Percentiles rank a stretch among this genome's conserved stretches.
These are phyloP conservation scores for Micractinium sp. DNA, from an alignment of 139 green algal genomes.

Conservation along the genomic window DNA sequence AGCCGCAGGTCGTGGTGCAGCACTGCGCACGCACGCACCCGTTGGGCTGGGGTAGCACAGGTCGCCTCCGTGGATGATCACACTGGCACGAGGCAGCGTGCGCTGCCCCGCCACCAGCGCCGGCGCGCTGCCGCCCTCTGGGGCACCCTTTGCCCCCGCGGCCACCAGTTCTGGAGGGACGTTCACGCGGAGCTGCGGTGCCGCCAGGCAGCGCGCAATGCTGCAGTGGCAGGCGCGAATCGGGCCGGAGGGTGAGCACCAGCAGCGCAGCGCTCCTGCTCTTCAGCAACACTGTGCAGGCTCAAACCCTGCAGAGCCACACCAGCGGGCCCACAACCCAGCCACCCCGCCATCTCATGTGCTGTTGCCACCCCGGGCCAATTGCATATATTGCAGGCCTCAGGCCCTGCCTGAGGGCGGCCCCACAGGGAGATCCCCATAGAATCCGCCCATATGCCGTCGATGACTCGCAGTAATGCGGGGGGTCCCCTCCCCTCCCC, in stretches of 20 bases:
- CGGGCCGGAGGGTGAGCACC: neutral
- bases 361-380: no score
- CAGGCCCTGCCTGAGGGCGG: no score
- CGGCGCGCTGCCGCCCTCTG: neutral
- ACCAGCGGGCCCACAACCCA: no score
- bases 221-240: neutral
- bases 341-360: no score
- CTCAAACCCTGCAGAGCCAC: neutral
- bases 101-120: constrained; percentile 16
- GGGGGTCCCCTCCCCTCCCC: no score
- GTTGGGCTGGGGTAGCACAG: constrained; percentile 89
- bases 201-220: constrained; percentile 78
- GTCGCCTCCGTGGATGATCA: constrained; percentile 87
- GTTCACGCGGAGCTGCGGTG: constrained; percentile 52
- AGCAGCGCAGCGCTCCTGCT: neutral
- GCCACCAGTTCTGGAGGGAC: constrained; percentile 34
- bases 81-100: constrained; percentile 66
- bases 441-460: no score
- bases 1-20: no score
- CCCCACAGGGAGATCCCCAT: no score
- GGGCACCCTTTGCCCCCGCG: neutral
- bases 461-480: no score
- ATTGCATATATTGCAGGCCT: no score
- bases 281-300: neutral
- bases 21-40: neutral